phyloP scores from a whole-genome alignment of 371 early-diverging fungal species.

The Rozella allomycis region DNA sequence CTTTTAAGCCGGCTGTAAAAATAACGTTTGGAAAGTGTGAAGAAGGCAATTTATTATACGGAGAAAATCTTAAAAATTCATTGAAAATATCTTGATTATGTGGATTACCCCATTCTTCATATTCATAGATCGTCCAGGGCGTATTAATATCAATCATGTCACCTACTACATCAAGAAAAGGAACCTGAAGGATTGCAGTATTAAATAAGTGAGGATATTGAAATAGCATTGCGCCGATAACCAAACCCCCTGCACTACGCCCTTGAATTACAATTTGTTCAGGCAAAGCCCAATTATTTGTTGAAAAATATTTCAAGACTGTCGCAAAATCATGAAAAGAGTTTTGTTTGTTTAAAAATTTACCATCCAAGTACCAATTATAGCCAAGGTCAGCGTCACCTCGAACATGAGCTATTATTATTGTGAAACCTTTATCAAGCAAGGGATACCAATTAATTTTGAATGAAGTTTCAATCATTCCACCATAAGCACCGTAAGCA shows the following conservation, averaged over 20 bases:
- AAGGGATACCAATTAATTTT: slow-evolving; percentile 9
- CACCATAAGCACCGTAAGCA: slow-evolving; percentile 33
- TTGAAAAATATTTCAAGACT: slow-evolving; percentile 9
- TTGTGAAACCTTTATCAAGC: slow-evolving; percentile 14
- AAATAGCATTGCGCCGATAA: slow-evolving; percentile 15
- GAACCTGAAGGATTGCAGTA: slow-evolving; percentile 23
- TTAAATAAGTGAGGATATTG: slow-evolving; percentile 4
- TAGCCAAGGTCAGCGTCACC: slow-evolving; percentile 28
- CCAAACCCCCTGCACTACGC: slow-evolving; percentile 29
- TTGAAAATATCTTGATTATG: slow-evolving; percentile 11
- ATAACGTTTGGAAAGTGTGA: slow-evolving; percentile 12
- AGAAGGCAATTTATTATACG: slow-evolving; percentile 13
- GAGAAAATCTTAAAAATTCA: slow-evolving; percentile 22
- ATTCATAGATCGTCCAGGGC: slow-evolving; percentile 33
- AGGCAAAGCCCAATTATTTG: slow-evolving; percentile 7
- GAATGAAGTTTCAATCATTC: slow-evolving; percentile 13
- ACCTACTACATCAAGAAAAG: slow-evolving; percentile 26
- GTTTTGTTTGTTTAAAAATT: slow-evolving; percentile 13
- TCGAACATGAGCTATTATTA: slow-evolving; percentile 23
- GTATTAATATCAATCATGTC: slow-evolving; percentile 22
- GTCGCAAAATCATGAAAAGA: slow-evolving; percentile 21
- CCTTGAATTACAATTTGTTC: slow-evolving; percentile 15
- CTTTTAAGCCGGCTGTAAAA: slow-evolving; percentile 18
- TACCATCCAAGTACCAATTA: slow-evolving; percentile 22
- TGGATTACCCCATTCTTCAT: slow-evolving; percentile 31